Evolutionary conservation across 257 asterid species (phyloP).

Genomic region (Capsicum pubescens): DNA sequence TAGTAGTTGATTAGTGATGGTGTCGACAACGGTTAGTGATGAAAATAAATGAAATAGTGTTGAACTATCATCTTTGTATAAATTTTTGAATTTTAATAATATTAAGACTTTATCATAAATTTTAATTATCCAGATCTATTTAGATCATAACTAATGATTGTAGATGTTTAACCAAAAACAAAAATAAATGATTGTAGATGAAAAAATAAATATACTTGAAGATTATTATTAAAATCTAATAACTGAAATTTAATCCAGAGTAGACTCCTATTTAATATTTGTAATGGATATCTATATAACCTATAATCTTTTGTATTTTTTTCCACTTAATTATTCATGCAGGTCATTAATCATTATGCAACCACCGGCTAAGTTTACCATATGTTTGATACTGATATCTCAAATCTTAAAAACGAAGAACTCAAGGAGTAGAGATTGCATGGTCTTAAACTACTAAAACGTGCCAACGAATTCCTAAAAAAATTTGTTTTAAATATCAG

Average conservation of each 20-base stretch:
- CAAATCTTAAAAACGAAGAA: not conserved
- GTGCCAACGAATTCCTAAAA: constrained; percentile 4
- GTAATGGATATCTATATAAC: not conserved
- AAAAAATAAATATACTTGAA: not conserved
- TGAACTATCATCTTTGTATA: not conserved
- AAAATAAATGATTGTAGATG: too few relatives aligned
- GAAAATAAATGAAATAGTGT: too few relatives aligned
- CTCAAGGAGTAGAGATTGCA: not conserved
- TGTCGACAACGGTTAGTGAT: too few relatives aligned
- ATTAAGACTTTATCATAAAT: not conserved
- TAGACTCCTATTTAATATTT: not conserved
- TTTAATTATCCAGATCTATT: too few relatives aligned
- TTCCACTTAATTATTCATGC: not conserved
- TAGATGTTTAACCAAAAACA: too few relatives aligned
- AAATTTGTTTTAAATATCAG: not conserved
- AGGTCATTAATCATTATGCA: not conserved
- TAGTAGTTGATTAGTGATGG: too few relatives aligned
- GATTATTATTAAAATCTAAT: not conserved
- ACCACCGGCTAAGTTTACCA: constrained; percentile 1
- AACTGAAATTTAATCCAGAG: not conserved
- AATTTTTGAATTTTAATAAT: not conserved
- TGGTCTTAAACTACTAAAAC: constrained; percentile 7
- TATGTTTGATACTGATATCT: not conserved
- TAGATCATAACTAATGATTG: too few relatives aligned
- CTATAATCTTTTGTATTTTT: not conserved